phyloP scores from a whole-genome alignment of 192 early-diverging fungal genomes.

The Entomortierella parvispora region DNA sequence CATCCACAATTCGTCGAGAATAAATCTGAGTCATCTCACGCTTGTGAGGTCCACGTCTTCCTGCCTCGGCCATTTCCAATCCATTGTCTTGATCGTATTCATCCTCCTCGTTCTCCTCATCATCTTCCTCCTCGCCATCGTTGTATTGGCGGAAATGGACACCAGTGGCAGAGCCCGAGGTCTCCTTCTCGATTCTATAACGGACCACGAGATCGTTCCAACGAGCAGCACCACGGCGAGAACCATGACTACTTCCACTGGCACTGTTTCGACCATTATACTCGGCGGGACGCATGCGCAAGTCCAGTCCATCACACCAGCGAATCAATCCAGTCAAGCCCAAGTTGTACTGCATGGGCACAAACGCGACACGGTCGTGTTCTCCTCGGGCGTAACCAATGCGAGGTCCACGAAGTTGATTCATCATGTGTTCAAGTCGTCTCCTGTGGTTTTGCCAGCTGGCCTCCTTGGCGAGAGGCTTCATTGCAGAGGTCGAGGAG shows the following conservation, averaged over 20 bases:
- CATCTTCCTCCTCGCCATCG: neutral
- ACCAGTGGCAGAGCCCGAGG: neutral
- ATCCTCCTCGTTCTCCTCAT: constrained; percentile 1
- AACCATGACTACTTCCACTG: neutral
- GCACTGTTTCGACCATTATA: neutral
- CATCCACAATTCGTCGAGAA: neutral
- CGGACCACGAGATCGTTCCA: constrained; percentile 35
- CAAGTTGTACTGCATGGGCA: constrained; percentile 53
- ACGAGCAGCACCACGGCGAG: constrained; percentile 7
- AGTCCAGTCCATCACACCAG: constrained; percentile 57
- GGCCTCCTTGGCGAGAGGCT: too few species aligned
- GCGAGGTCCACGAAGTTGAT: constrained; percentile 37
- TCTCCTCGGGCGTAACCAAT: constrained; percentile 51
- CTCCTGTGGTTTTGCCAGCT: neutral
- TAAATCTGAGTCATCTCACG: constrained; percentile 27
- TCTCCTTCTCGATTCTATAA: constrained; percentile 13
- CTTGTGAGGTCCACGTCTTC: neutral
- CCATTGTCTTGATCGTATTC: constrained; percentile 1
- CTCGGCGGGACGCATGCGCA: constrained; percentile 27
- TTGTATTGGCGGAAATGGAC: neutral
- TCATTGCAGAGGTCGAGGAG: too few species aligned
- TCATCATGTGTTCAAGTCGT: constrained; percentile 26
- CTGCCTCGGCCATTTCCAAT: neutral
- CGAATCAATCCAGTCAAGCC: constrained; percentile 41
- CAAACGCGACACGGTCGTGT: constrained; percentile 49